Evolutionary conservation across 2,329 filamentous ascomycete genomes (phyloP).

Genomic region (Trichoderma sp.): DNA sequence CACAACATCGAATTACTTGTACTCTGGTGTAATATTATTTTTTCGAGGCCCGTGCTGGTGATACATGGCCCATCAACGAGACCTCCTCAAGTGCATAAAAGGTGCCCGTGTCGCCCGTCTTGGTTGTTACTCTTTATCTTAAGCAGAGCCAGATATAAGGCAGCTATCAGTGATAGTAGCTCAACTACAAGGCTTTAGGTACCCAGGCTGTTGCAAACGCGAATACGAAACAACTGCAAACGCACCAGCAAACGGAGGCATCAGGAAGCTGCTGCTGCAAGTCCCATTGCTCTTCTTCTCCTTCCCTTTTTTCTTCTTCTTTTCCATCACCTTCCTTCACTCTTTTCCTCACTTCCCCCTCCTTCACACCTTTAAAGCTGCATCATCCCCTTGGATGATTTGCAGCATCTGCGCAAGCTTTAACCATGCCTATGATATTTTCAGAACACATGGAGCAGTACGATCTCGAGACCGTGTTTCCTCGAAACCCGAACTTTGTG

Average conservation of each 20-base stretch:
- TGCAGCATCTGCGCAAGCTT: not conserved
- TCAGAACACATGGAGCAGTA: conserved; percentile 10
- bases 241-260: not conserved
- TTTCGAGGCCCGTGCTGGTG: not conserved
- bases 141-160: not conserved
- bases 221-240: conserved; percentile 4
- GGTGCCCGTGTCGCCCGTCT: not conserved
- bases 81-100: not conserved
- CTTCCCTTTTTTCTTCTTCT: not conserved
- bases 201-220: not conserved
- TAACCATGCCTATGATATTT: conserved; percentile 15
- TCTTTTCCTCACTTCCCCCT: not conserved
- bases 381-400: not conserved
- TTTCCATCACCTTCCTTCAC: not conserved
- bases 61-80: not conserved
- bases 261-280: not conserved
- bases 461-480: conserved; percentile 12
- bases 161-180: not conserved
- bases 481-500: not conserved
- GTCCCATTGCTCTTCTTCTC: not conserved
- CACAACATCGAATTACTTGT: not conserved
- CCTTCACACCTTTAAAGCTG: not conserved
- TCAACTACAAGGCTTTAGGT: not conserved
- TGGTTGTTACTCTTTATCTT: not conserved
- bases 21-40: not conserved